A percentile compares a stretch with the other conserved stretches of the same genome.
phyloP scores from a whole-genome alignment of 352 stramenopile species.

The Pythium grandisporangium region DNA sequence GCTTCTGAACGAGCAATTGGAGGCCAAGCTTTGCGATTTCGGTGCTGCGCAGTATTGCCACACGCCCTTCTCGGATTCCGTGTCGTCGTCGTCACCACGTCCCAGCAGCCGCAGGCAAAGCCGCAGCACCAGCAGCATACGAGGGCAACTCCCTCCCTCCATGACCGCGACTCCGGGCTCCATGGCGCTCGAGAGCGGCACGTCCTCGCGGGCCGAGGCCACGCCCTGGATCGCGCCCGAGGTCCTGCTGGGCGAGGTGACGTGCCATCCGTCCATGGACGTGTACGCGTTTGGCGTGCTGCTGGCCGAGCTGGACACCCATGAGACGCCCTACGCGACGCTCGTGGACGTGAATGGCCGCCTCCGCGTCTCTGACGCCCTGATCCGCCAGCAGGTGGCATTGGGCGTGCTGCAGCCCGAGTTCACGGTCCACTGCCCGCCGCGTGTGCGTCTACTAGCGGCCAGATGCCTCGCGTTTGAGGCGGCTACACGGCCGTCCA shows the following conservation, averaged over 20 bases:
- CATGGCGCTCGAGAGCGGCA: no score
- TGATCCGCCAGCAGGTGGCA: slow-evolving; percentile 20
- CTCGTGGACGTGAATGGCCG: not conserved
- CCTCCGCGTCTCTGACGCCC: slow-evolving; percentile 5
- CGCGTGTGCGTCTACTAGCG: slow-evolving; percentile 16
- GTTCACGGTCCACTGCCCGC: slow-evolving; percentile 20
- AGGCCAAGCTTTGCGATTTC: slow-evolving; percentile 27
- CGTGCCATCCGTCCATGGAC: slow-evolving; percentile 12
- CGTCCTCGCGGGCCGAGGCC: slow-evolving; percentile 5
- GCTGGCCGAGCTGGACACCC: slow-evolving; percentile 21
- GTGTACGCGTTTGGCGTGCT: slow-evolving; percentile 19
- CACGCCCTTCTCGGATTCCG: slow-evolving; percentile 2
- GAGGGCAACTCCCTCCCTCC: no score
- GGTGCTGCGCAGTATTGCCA: slow-evolving; percentile 19
- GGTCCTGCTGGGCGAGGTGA: slow-evolving; percentile 5
- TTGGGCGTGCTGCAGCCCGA: slow-evolving; percentile 15
- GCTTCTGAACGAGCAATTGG: slow-evolving; percentile 17
- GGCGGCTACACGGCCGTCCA: slow-evolving; percentile 17
- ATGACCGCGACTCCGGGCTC: no score
- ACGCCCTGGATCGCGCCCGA: slow-evolving; percentile 15
- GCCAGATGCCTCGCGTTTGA: slow-evolving; percentile 22
- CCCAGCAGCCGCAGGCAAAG: not conserved
- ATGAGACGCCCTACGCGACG: slow-evolving; percentile 11
- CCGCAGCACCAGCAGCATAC: slow-evolving; percentile 1
- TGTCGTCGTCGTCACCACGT: not conserved